Evolutionary conservation across 2,329 filamentous ascomycete genomes (phyloP), one percentile per base, ranked within the genome.

Genomic region (Diplodia corticola): DNA sequence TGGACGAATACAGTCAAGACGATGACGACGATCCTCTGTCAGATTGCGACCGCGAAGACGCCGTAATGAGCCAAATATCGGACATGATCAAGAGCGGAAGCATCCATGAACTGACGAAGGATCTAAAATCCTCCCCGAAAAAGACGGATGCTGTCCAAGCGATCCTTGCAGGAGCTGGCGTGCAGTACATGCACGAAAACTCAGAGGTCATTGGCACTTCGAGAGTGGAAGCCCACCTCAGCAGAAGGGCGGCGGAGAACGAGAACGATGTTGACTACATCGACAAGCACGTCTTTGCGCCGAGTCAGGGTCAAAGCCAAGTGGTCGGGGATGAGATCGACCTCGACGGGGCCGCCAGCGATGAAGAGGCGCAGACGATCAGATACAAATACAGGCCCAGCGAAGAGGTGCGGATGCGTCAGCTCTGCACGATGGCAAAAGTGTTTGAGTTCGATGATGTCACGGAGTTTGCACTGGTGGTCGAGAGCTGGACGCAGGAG

Each of bases 181-280:
- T 99, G 0, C 89, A 95, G 73, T 99, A 99, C 76, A 96, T 93
- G 0, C 95, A 99, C 74, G 91, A 98, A 71, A 99, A 99, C 75
- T 92, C 91, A 1, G 93, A 99, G 78, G 93, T 99, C 15, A 87
- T 99, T 66, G 95, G 95, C 12, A 90, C 92, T 0, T 95, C 91
- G n/a, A 92, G 90, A 71, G 86, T 97, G n/a, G 95, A 99, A 79
- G 90, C 91, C 69, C 87, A 89, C 66, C 85, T 99, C 5, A 93
- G 91, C 53, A 88, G 89, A 22, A 88, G 87, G 49, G 95, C 94
- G 4, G 88, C 90, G 73, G 83, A 89, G 73, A 81, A 82, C 0
- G 83, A 82, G 3, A 83, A 83, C 66, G 81, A 84, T 64, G 53
- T 82, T 2, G 82, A 84, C 10, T 74, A 80, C 22, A 84, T 82